phyloP scores from a whole-genome alignment of 2,329 filamentous ascomycete genomes.

The Curvularia eragrostidis region DNA sequence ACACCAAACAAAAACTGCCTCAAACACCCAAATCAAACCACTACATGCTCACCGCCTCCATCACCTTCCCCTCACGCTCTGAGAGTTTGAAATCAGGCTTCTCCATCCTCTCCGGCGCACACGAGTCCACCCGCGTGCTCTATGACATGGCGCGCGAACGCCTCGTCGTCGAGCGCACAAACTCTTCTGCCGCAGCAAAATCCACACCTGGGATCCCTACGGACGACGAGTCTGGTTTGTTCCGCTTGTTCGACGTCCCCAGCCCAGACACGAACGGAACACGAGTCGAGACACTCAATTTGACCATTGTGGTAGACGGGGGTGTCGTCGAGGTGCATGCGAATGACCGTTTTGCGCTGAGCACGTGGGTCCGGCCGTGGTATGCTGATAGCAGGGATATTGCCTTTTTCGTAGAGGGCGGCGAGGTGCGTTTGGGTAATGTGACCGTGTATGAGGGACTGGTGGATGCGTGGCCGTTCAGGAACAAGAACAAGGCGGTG shows the following conservation, averaged over 20 bases:
- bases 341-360: constrained; percentile 52
- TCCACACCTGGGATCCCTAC: constrained; percentile 51
- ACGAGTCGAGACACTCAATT: constrained; percentile 47
- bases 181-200: constrained; percentile 51
- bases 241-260: constrained; percentile 53
- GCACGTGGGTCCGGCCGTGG: constrained; percentile 54
- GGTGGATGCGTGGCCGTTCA: constrained; percentile 21
- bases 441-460: constrained; percentile 32
- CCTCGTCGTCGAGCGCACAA: constrained; percentile 52
- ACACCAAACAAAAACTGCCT: constrained; percentile 19
- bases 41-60: constrained; percentile 48
- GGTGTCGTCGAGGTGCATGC: constrained; percentile 50
- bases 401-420: constrained; percentile 24
- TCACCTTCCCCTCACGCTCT: constrained; percentile 50
- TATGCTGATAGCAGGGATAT: constrained; percentile 28
- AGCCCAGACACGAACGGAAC: constrained; percentile 22
- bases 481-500: neutral
- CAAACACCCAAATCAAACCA: constrained; percentile 46
- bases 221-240: constrained; percentile 48
- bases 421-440: constrained; percentile 33
- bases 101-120: constrained; percentile 50
- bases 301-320: constrained; percentile 53
- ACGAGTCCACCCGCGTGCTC: constrained; percentile 54
- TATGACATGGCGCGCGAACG: constrained; percentile 57
- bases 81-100: constrained; percentile 51